A percentile compares a stretch with the other conserved stretches of the same genome.
Conservation (phyloP, 2,329 filamentous ascomycete genomes). For the Exophiala phaeomuriformis region DNA sequence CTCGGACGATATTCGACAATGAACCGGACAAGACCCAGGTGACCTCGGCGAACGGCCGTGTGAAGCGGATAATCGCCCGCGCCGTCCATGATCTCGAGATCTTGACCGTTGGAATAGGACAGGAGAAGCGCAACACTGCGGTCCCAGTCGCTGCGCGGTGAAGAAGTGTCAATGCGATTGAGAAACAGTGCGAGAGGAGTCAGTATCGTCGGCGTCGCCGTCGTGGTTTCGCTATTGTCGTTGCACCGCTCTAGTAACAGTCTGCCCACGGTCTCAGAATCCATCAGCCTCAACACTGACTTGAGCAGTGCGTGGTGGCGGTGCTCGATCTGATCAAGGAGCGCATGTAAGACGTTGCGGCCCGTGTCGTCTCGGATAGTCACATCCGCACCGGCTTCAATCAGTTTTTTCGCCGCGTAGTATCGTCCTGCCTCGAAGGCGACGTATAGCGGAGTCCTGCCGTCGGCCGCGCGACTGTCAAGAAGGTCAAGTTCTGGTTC, state of each 20-base stretch:
- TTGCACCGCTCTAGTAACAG: slow-evolving; percentile 35
- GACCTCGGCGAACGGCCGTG: slow-evolving; percentile 29
- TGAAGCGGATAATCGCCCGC: slow-evolving; percentile 42
- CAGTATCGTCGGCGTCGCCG: slow-evolving; percentile 44
- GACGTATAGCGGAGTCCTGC: slow-evolving; percentile 58
- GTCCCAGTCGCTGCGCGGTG: slow-evolving; percentile 20
- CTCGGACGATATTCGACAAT: slow-evolving; percentile 54
- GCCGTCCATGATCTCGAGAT: slow-evolving; percentile 41
- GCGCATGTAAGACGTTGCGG: slow-evolving; percentile 62
- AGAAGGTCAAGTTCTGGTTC: slow-evolving; percentile 54
- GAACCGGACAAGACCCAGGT: slow-evolving; percentile 48
- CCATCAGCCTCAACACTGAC: slow-evolving; percentile 53
- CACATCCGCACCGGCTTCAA: slow-evolving; percentile 64
- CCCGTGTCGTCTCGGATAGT: slow-evolving; percentile 53
- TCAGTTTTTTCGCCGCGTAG: slow-evolving; percentile 53
- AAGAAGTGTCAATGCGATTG: slow-evolving; percentile 10
- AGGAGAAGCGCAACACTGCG: slow-evolving; percentile 43
- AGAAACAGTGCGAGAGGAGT: slow-evolving; percentile 61
- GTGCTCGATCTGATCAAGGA: slow-evolving; percentile 31
- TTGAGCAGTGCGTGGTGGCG: slow-evolving; percentile 44
- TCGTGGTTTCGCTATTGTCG: too few species aligned
- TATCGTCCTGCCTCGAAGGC: slow-evolving; percentile 54
- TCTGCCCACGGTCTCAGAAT: slow-evolving; percentile 42
- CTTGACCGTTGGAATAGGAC: slow-evolving; percentile 49
- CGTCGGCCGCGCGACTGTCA: slow-evolving; percentile 50